Percentiles rank a stretch among this genome's conserved stretches.
These are phyloP conservation scores for Wickerhamomyces silvicola DNA, from an alignment of 805 yeast species.

Conservation along the genomic window DNA sequence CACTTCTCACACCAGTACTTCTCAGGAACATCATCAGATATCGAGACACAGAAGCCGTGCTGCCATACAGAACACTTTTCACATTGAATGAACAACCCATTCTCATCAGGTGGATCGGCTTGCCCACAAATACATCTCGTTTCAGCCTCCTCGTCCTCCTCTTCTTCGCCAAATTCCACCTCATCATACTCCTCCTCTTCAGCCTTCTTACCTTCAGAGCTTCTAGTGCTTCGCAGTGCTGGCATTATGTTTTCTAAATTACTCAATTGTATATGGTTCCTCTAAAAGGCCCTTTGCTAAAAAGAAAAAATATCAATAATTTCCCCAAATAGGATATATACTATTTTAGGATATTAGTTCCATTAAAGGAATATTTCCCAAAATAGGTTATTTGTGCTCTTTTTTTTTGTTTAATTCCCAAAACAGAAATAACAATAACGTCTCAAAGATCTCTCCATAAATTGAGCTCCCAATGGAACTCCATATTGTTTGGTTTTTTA, in stretches of 20 bases:
- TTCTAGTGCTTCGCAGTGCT: slow-evolving; percentile 20
- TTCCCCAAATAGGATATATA: not conserved
- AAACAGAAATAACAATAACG: too few species aligned
- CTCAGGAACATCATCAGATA: slow-evolving; percentile 75
- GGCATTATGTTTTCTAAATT: slow-evolving; percentile 8
- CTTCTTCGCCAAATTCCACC: slow-evolving; percentile 12
- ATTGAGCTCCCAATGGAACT: too few species aligned
- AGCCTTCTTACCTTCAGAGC: slow-evolving; percentile 4
- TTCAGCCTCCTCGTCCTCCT: slow-evolving; percentile 36
- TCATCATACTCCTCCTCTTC: not conserved
- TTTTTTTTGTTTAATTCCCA: too few species aligned
- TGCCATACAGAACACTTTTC: slow-evolving; percentile 96
- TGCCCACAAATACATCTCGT: slow-evolving; percentile 41
- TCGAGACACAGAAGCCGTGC: slow-evolving; percentile 93
- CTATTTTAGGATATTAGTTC: not conserved
- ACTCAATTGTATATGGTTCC: too few species aligned
- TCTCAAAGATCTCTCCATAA: too few species aligned
- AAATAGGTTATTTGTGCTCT: not conserved
- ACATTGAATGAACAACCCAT: slow-evolving; percentile 74
- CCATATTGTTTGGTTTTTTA: too few species aligned
- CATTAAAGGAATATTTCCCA: not conserved
- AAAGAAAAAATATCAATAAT: not conserved
- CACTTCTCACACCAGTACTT: slow-evolving; percentile 94
- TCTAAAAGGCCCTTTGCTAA: too few species aligned
- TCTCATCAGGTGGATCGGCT: slow-evolving; percentile 37